Base-by-base conservation (phyloP, 768 basidiomycete genomes). In the Russula dissimulans region DNA sequence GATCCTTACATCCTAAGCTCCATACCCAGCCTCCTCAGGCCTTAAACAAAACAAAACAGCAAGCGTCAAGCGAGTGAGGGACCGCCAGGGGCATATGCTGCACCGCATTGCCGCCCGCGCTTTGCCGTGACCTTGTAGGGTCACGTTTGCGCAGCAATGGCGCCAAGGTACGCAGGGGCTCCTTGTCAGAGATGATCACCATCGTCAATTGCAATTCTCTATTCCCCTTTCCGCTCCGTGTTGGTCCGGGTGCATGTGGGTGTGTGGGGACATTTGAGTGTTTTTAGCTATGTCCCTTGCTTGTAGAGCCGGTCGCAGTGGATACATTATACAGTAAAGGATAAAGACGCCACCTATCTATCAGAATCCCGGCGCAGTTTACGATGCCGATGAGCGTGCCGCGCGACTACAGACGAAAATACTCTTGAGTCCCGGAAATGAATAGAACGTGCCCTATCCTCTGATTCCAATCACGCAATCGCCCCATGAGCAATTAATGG, bases 381-480 rank as follows among this genome's bases (percentile, higher is more conserved):
- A 22, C 17, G 50, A 56, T 22, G 36, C 55, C 49, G 44, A 61
- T 8, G 22, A 51, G 49, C 60, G 55, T 47, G 18, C 26, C 38
- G 43, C 14, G 14, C 15, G 31, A 45, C 42, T 26, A 31, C 41
- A 44, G 26, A 29, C 41, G 15, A 44, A 18, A 18, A 31, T 42
- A 56, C 5, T n/a, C n/a, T 34, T 22, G 29, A 31, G 42, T 32
- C 3, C 47, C 34, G 26, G 41, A 55, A 48, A 41, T 12, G 38
- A 54, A 55, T 12, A 42, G 31, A 60, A 56, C 42, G 48, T 51
- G 54, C 10, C 17, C 26, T 14, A 22, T 39, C 43, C 34, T 36
- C 34, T 36, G 34, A 51, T 45, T 42, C 48, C 32, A 56, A 60
- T 60, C 59, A 44, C 48, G 44, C 39, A 38, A 26, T 32, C 42